Evolutionary conservation across 441 rosid genomes (phyloP), one percentile per base, ranked within the genome.

Genomic region (Erodium trifolium): DNA sequence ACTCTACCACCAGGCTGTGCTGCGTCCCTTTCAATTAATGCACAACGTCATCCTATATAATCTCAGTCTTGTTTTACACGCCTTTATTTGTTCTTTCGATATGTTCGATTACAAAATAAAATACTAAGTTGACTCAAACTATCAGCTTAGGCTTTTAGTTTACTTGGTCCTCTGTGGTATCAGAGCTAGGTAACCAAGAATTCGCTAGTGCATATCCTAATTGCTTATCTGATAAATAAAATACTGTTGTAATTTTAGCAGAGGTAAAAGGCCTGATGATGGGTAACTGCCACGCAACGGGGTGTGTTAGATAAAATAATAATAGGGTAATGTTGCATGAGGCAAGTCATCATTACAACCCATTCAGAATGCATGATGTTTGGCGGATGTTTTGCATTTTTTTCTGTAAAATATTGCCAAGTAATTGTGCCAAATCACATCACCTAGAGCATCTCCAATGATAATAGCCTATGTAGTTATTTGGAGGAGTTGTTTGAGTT

Each of bases 301-400:
- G 13, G 14, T 47, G 4, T 10, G 14, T 47, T 2, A 47, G 14
- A 47, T 47, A 13, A 37, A 37, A 37, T 37, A 37, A 37, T 37
- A 37, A 37, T 4, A 4, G 41, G 41, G 14, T 35, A 66, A 5
- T 55, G 45, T 37, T 41, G 49, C 4, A 19, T 14, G 17, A 57
- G 39, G 34, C 67, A 51, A 65, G 67, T 17, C 43, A 59, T 29
- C 29, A 66, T 31, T 66, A 57, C 45, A 23, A 6, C 60, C 11
- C 70, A 39, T 12, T 12, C 2, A 23, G 66, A 37, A 27, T 67
- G 62, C 19, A 51, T 51, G 49, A 17, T 51, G 53, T 45, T 1
- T 35, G 8, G 8, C 1, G 14, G 53, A 11, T 67, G 5, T 7
- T 37, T 4, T 43, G 17, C 19, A 8, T 55, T 17, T 55, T 55